phyloP scores from a whole-genome alignment of 1,139 yeast genomes.

The Zygosaccharomyces pseudobailii region DNA sequence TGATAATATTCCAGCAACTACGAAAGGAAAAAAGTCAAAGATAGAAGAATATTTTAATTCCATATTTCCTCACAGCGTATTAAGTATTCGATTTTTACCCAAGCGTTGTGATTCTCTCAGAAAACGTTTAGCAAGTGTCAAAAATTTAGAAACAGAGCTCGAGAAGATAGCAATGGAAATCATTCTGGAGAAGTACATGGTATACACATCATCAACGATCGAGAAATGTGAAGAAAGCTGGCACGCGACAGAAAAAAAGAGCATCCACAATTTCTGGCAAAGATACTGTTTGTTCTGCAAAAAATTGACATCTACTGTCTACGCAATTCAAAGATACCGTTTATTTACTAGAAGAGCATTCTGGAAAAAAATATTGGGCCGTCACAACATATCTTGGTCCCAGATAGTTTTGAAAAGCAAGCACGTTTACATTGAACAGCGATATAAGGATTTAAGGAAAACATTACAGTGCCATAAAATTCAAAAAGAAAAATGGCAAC shows the following conservation, averaged over 20 bases:
- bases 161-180: slow-evolving; percentile 38
- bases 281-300: neutral
- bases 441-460: slow-evolving; percentile 3
- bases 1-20: slow-evolving; percentile 43
- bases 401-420: neutral
- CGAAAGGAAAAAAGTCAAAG: slow-evolving; percentile 34
- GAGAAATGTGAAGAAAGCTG: neutral
- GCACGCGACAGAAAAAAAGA: neutral
- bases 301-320: slow-evolving; percentile 2
- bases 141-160: slow-evolving; percentile 37
- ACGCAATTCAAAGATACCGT: slow-evolving; percentile 6
- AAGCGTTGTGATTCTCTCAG: slow-evolving; percentile 40
- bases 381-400: neutral
- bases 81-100: slow-evolving; percentile 47
- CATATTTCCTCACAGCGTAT: slow-evolving; percentile 31
- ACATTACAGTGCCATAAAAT: slow-evolving; percentile 3
- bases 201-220: neutral
- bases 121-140: slow-evolving; percentile 34
- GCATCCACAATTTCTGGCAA: neutral
- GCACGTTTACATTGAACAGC: neutral
- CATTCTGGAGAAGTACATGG: slow-evolving; percentile 19
- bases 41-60: slow-evolving; percentile 33
- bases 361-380: neutral
- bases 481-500: slow-evolving; percentile 14
- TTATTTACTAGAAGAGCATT: neutral